Evolutionary conservation across 164 flowering plant genomes (phyloP).

Genomic region (Macadamia integrifolia): DNA sequence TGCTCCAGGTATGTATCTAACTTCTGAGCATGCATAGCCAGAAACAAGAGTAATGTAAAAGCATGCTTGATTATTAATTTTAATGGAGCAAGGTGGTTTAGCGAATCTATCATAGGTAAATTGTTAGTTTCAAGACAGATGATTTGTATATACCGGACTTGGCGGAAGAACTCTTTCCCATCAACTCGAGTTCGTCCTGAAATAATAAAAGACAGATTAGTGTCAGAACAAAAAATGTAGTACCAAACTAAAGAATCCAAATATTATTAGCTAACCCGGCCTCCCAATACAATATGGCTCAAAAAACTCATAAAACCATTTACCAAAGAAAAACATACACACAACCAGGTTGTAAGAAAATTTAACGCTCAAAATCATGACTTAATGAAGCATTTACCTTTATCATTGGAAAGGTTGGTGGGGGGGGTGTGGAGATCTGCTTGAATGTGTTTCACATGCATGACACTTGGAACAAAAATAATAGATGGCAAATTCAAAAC

Average conservation of each 20-base stretch:
- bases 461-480: too few species aligned
- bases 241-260: background rate
- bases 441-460: background rate
- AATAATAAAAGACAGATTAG: slow-evolving; percentile 15
- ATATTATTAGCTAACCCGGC: background rate
- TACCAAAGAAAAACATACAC: too few species aligned
- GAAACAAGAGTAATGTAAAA: background rate
- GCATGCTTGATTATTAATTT: background rate
- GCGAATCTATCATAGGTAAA: background rate
- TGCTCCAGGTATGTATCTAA: background rate
- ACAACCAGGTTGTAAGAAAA: too few species aligned
- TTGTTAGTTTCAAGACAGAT: background rate
- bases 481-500: too few species aligned
- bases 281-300: background rate
- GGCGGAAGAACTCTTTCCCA: slow-evolving; percentile 95
- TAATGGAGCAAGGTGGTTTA: background rate
- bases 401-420: too few species aligned
- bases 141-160: slow-evolving; percentile 60
- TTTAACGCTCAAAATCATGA: too few species aligned
- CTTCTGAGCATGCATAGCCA: background rate
- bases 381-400: too few species aligned
- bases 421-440: too few species aligned
- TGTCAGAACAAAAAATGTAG: background rate
- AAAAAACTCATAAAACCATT: background rate
- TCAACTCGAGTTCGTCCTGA: slow-evolving; percentile 83